These are phyloP conservation scores for Oxyria digyna DNA, from an alignment of 148 eudicot genomes.

Conservation along the genomic window DNA sequence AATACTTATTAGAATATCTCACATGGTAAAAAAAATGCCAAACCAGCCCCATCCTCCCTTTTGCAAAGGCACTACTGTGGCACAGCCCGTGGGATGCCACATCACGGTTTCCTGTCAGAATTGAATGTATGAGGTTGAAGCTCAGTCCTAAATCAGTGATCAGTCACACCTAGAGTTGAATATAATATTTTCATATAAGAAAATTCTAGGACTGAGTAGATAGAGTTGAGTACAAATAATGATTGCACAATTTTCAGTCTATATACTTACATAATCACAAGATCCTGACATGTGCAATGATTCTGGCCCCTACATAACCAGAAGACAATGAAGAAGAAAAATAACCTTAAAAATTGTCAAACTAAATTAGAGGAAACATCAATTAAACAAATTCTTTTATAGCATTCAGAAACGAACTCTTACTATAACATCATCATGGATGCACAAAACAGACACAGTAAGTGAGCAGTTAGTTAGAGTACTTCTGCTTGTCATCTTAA, in stretches of 20 bases:
- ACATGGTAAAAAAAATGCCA: slow-evolving; percentile 54
- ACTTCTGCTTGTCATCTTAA: slow-evolving; percentile 38
- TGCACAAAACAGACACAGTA: slow-evolving; percentile 67
- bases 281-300: slow-evolving; percentile 38
- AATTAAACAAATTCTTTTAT: not conserved
- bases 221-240: not conserved
- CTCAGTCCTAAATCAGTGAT: slow-evolving; percentile 2
- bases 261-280: slow-evolving; percentile 66
- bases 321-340: slow-evolving; percentile 9
- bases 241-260: not conserved
- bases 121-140: not conserved
- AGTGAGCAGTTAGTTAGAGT: slow-evolving; percentile 57
- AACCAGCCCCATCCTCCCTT: slow-evolving; percentile 80
- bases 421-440: slow-evolving; percentile 43
- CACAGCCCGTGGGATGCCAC: slow-evolving; percentile 88
- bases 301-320: slow-evolving; percentile 51
- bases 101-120: slow-evolving; percentile 53
- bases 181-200: not conserved
- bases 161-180: not conserved
- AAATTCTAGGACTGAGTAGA: not conserved
- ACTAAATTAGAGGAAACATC: not conserved
- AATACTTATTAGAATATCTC: slow-evolving; percentile 14
- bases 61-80: slow-evolving; percentile 32
- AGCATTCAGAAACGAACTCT: slow-evolving; percentile 16
- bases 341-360: not conserved